These are phyloP conservation scores for Chrysosporium keratinophilum DNA, from an alignment of 2,329 filamentous ascomycete species.

Conservation along the genomic window DNA sequence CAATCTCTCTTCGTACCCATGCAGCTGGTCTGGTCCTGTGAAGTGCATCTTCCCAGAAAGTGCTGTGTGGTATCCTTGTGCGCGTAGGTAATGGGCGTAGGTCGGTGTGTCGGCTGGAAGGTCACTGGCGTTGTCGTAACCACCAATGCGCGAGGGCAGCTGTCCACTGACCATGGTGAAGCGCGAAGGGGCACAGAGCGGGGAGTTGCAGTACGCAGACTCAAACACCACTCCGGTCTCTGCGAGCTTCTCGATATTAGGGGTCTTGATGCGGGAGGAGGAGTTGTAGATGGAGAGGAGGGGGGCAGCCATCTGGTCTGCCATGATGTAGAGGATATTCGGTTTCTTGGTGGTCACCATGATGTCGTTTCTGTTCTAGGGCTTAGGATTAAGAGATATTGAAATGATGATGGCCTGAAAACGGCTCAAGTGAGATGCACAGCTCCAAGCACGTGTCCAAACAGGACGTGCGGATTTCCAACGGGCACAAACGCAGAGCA, in stretches of 20 bases:
- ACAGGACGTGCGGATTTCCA: no score
- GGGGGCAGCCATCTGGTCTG: slow-evolving; percentile 84
- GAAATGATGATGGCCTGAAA: background rate
- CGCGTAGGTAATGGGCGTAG: slow-evolving; percentile 82
- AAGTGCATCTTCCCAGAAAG: slow-evolving; percentile 97
- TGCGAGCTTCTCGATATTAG: slow-evolving; percentile 75
- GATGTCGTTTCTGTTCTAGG: background rate
- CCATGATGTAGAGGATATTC: slow-evolving; percentile 91
- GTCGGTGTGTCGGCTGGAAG: slow-evolving; percentile 77
- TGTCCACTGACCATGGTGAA: slow-evolving; percentile 93
- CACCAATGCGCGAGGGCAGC: slow-evolving; percentile 80
- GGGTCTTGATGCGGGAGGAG: slow-evolving; percentile 80
- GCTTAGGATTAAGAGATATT: background rate
- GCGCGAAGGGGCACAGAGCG: slow-evolving; percentile 81
- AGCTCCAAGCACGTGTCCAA: no score
- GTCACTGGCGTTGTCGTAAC: slow-evolving; percentile 83
- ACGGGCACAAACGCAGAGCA: no score
- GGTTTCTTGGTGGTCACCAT: slow-evolving; percentile 41
- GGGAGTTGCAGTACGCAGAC: slow-evolving; percentile 87
- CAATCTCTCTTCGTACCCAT: slow-evolving; percentile 83
- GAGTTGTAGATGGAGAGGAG: slow-evolving; percentile 86
- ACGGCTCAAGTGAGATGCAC: background rate
- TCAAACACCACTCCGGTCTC: slow-evolving; percentile 79
- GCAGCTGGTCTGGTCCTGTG: slow-evolving; percentile 69
- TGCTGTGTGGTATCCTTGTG: slow-evolving; percentile 77